phyloP scores from a whole-genome alignment of 768 basidiomycete species.

The Phanerochaete sordida region DNA sequence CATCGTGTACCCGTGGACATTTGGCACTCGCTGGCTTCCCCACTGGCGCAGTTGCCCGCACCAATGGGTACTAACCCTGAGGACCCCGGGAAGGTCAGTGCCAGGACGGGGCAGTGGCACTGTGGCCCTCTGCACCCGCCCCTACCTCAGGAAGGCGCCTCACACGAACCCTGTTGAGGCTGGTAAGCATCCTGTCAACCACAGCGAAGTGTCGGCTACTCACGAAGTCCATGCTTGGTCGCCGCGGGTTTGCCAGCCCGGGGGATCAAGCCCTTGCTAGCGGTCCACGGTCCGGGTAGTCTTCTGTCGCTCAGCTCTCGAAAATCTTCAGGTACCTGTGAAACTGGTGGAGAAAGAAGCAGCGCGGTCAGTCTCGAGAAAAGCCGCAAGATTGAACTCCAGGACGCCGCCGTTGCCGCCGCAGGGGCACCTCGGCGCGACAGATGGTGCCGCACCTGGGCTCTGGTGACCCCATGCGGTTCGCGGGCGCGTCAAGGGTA shows the following conservation, averaged over 20 bases:
- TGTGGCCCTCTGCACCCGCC: background rate
- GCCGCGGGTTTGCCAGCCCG: background rate
- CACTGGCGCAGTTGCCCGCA: background rate
- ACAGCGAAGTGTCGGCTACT: background rate
- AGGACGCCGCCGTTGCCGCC: background rate
- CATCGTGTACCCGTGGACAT: background rate
- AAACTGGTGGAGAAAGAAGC: too few species aligned
- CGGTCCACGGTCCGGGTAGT: background rate
- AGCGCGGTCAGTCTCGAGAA: too few species aligned
- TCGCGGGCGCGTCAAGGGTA: too few species aligned
- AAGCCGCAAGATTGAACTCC: background rate
- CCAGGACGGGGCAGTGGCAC: background rate
- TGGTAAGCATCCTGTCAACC: background rate
- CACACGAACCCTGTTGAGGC: background rate
- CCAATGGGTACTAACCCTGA: slow-evolving; percentile 6
- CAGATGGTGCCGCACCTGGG: background rate
- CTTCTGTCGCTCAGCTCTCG: background rate
- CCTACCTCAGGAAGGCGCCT: slow-evolving; percentile 1
- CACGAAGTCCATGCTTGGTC: background rate
- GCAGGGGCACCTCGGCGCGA: background rate
- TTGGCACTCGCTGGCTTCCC: slow-evolving; percentile 9
- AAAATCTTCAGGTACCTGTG: background rate
- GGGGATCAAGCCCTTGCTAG: slow-evolving; percentile 1
- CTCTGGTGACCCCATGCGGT: background rate
- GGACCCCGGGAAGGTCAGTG: slow-evolving; percentile 10